Conservation (phyloP, 2,329 filamentous ascomycete species). For the Penicillium sp. region DNA sequence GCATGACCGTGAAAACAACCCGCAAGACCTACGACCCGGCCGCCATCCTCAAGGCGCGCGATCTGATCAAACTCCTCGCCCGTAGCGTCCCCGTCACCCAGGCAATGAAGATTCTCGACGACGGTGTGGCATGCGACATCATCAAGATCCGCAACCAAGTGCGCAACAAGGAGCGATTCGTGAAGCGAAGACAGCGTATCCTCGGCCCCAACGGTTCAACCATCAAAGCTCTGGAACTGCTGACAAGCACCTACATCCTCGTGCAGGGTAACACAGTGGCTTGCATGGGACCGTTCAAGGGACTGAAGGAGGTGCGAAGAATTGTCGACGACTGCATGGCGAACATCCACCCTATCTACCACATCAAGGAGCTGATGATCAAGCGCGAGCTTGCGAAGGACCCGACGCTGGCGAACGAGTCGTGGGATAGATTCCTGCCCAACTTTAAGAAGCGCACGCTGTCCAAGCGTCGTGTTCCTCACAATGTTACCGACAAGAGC, state of each 20-base stretch:
- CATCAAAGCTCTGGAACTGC: constrained; percentile 86
- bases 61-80: constrained; percentile 89
- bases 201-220: constrained; percentile 89
- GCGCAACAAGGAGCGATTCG: constrained; percentile 90
- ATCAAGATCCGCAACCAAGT: constrained; percentile 93
- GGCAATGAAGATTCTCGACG: constrained; percentile 90
- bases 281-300: constrained; percentile 89
- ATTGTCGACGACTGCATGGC: constrained; percentile 95
- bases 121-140: constrained; percentile 87
- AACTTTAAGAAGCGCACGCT: constrained; percentile 95
- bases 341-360: constrained; percentile 86
- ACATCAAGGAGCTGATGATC: constrained; percentile 95
- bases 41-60: constrained; percentile 87
- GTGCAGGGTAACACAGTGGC: constrained; percentile 96
- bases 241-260: constrained; percentile 88
- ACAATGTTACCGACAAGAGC: constrained; percentile 85
- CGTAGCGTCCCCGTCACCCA: constrained; percentile 70
- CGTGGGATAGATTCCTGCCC: constrained; percentile 93
- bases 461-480: constrained; percentile 76
- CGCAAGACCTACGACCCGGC: constrained; percentile 89
- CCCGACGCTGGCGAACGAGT: constrained; percentile 79
- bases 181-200: constrained; percentile 90
- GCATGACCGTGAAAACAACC: constrained; percentile 95
- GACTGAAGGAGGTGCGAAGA: constrained; percentile 84
- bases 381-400: constrained; percentile 90